Evolutionary conservation across 129 eudicot species (phyloP).

Genomic region (Artemisia tridentata): DNA sequence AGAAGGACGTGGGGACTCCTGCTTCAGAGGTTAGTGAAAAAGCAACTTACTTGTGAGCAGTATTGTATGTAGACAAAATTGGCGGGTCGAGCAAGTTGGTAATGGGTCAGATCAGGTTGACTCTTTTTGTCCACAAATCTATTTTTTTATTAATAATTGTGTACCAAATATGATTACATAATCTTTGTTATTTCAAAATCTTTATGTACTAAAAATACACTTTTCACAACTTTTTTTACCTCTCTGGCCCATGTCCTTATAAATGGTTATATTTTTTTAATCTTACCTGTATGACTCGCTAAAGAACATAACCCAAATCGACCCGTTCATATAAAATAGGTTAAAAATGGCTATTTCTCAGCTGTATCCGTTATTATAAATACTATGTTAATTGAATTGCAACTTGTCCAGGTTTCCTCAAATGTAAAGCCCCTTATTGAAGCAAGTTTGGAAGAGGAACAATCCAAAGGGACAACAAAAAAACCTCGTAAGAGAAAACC

Average conservation of each 20-base stretch:
- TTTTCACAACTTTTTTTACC: background rate
- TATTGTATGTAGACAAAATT: constrained; percentile 3
- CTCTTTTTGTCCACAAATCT: background rate
- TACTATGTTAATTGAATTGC: constrained; percentile 33
- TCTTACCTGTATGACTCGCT: background rate
- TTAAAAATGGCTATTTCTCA: background rate
- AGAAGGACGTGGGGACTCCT: constrained; percentile 24
- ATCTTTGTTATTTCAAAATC: background rate
- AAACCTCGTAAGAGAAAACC: constrained; percentile 37
- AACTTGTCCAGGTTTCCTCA: constrained; percentile 43
- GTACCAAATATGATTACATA: background rate
- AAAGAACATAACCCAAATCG: background rate
- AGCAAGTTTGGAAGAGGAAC: constrained; percentile 38
- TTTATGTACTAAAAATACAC: background rate
- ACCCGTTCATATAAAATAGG: background rate
- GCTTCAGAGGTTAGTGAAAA: constrained; percentile 55
- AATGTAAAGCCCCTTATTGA: constrained; percentile 29
- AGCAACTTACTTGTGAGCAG: background rate
- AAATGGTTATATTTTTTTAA: background rate
- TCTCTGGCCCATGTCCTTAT: background rate
- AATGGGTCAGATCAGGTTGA: background rate
- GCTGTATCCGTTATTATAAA: background rate
- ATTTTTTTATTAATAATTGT: too few relatives aligned
- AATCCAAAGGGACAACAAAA: constrained; percentile 29
- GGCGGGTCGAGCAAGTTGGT: background rate